These are phyloP conservation scores for Mallotus repandus DNA, from an alignment of 441 rosid species.

Conservation along the genomic window DNA sequence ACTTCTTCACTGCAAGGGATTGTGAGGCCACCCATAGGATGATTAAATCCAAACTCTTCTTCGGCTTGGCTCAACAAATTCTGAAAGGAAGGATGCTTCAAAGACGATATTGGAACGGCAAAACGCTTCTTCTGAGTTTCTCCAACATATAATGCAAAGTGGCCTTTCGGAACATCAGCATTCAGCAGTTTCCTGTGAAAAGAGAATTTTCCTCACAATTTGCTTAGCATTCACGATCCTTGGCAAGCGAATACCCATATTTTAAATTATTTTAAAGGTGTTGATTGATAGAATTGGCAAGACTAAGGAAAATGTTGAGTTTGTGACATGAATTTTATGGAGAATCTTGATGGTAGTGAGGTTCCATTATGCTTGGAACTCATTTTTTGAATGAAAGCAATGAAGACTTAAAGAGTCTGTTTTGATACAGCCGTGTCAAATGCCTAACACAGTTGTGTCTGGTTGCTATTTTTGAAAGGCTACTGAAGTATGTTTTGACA, in stretches of 20 bases:
- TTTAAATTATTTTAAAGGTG: not conserved
- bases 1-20: slow-evolving; percentile 74
- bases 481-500: no score
- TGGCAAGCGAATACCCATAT: slow-evolving; percentile 25
- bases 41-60: slow-evolving; percentile 58
- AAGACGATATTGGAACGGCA: slow-evolving; percentile 27
- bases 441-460: no score
- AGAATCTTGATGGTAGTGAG: no score
- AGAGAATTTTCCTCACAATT: not conserved
- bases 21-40: slow-evolving; percentile 71
- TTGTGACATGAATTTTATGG: no score
- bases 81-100: slow-evolving; percentile 59
- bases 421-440: no score
- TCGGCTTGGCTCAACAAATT: slow-evolving; percentile 49
- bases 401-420: no score
- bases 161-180: slow-evolving; percentile 80
- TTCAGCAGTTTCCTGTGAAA: slow-evolving; percentile 8
- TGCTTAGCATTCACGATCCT: slow-evolving; percentile 18
- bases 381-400: no score
- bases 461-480: no score
- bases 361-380: no score
- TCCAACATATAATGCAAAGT: slow-evolving; percentile 75
- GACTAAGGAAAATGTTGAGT: no score
- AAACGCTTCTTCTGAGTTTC: slow-evolving; percentile 52
- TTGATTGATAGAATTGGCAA: not conserved